These are phyloP conservation scores for Sungouiella blattae DNA, from an alignment of 805 yeast genomes.

Conservation along the genomic window DNA sequence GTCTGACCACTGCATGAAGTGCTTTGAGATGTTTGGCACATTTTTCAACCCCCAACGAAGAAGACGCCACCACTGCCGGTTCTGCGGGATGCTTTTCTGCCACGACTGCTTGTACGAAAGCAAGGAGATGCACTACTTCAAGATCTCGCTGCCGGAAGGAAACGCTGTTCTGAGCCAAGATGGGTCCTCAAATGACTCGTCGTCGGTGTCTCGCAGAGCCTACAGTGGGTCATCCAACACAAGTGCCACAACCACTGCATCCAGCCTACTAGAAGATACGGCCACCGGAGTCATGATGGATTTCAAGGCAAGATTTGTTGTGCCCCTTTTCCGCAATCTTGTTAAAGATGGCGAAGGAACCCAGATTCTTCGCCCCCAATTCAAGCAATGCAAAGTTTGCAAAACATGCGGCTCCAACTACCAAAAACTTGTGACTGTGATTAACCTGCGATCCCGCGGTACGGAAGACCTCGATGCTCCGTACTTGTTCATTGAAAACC, in stretches of 20 bases:
- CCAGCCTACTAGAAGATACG: conserved; percentile 7
- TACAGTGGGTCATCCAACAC: conserved; percentile 9
- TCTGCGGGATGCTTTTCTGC: conserved; percentile 15
- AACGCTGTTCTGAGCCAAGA: not conserved
- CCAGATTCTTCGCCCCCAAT: conserved; percentile 7
- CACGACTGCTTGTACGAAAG: conserved; percentile 23
- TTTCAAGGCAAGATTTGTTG: conserved; percentile 27
- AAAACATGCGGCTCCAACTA: conserved; percentile 15
- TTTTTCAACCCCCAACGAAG: conserved; percentile 24
- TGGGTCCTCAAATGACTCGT: not conserved
- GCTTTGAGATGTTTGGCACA: conserved; percentile 32
- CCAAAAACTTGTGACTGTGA: conserved; percentile 22
- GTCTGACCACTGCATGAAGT: conserved; percentile 41
- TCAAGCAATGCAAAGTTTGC: conserved; percentile 17
- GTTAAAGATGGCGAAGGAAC: no score
- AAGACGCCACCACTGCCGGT: conserved; percentile 17
- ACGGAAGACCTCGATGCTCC: conserved; percentile 16
- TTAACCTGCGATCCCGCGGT: conserved; percentile 22
- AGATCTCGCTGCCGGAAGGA: conserved; percentile 7
- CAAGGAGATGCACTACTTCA: conserved; percentile 9
- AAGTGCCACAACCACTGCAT: conserved; percentile 1
- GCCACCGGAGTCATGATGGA: conserved; percentile 13
- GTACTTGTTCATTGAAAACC: conserved; percentile 31
- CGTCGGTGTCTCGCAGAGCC: conserved; percentile 4
- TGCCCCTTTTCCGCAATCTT: conserved; percentile 33